Base-by-base conservation (phyloP, 306 rosid species). In the Lathyrus oleraceus region DNA sequence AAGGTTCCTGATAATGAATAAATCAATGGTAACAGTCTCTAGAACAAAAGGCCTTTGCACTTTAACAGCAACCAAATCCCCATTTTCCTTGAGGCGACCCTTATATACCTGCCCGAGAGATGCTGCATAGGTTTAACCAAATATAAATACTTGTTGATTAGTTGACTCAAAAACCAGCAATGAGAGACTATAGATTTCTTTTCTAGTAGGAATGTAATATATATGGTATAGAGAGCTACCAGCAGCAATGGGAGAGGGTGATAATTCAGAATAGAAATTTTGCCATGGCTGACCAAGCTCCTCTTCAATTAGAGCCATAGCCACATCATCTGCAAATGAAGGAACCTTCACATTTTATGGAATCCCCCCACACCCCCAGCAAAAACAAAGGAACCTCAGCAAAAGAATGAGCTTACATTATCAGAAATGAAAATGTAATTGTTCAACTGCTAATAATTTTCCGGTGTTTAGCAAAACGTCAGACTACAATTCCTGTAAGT, bases 221-320 rank as follows among this genome's bases (percentile, higher is more conserved):
- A 66, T 81, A 71, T 67, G 74, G 73, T 72, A 60, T 53, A 35
- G 80, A 70, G 77, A 73, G 76, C 78, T 88, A 94, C 98, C 98
- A 47, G 98, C 98, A 47, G 98, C 97, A 76, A 94, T 94, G 28
- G 98, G 98, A 58, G 98, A 94, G 74, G 98, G 38, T 49, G 98
- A 85, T 60, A 94, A 89, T 73, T 94, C 98, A 53, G 96, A 90
- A 76, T 90, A 94, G 9, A 94, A 42, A 54, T 90, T 84, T 44
- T 86, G 89, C 98, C 98, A 94, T 16, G 96, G 98, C 80, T 85
- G 96, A 83, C 97, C 98, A 78, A 94, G 97, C 79, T 94, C 98
- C 85, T 94, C 98, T 67, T 94, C 87, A 70, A 94, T 78, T 70
- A 94, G 79, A 83, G 97, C 95, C 98, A 94, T 94, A 78, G 98